Base-by-base conservation (phyloP, 306 rosid genomes). In the Morella rubra region DNA sequence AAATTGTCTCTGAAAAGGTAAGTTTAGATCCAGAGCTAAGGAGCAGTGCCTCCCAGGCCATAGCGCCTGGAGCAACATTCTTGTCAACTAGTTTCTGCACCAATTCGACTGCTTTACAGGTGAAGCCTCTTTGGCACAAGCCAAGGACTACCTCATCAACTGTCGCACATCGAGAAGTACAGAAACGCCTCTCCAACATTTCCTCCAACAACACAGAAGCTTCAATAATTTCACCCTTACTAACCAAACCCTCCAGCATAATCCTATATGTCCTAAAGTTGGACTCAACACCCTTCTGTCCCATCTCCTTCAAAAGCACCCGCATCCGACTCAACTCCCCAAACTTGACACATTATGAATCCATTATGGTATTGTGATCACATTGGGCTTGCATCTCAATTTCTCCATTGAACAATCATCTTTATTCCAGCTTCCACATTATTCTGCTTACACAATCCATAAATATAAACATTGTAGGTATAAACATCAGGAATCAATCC, bases 401-500 rank as follows among this genome's bases (percentile, higher is more conserved):
- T 81, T 86, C 60, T 91, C 90, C 96, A 91, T 91, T 40, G 79
- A 82, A 74, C 74, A 64, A 84, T 79, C 78, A 87, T 82, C 78
- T 82, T 66, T 72, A 89, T 58, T 4, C 87, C 93, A 47, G 72
- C 88, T 8, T 82, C 84, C 16, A 85, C 68, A 12, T 89, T 83
- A 32, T 81, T 82, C 84, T 87, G 88, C 80, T 90, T 87, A 84
- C 93, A 88, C 83, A 93, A 82, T 73, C 93, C 96, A 80, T 78
- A 81, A 71, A 91, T 81, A 27, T 85, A 91, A 82, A 89, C 91
- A 42, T 87, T 90, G 40, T 91, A 90, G 32, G 94, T 86, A 86
- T 82, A 86, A 49, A 86, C 69, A 81, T 91, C 86, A 70, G 97
- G 96, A 78, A 90, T 68, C 47, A 90, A 84, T 46, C 98, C 96